phyloP scores from a whole-genome alignment of 768 basidiomycete genomes.

The Termitomyces sp. region DNA sequence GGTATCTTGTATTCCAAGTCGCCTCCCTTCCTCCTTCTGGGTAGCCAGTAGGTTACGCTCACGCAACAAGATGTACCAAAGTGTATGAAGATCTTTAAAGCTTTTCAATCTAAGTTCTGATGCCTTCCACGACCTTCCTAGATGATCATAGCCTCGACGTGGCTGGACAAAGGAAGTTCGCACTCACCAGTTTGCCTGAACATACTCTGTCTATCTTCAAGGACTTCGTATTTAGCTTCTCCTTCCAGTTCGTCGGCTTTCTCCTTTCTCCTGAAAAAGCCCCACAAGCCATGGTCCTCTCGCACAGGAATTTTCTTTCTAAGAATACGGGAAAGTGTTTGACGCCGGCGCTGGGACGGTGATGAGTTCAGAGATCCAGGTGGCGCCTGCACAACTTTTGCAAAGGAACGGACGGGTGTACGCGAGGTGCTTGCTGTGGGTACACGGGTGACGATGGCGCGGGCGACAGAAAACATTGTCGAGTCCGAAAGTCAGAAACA shows the following conservation, averaged over 20 bases:
- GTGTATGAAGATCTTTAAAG: conserved; percentile 87
- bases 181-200: conserved; percentile 17
- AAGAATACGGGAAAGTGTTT: conserved; percentile 2
- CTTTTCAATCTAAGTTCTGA: conserved; percentile 85
- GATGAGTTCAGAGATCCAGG: conserved; percentile 1
- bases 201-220: conserved; percentile 28
- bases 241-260: conserved; percentile 33
- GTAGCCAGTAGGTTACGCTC: conserved; percentile 91
- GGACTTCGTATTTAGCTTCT: conserved; percentile 45
- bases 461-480: conserved; percentile 12
- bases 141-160: not conserved
- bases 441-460: conserved; percentile 5
- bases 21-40: conserved; percentile 72
- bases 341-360: conserved; percentile 4
- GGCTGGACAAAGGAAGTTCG: not conserved
- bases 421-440: conserved; percentile 1
- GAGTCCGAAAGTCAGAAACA: not conserved
- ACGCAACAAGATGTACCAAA: conserved; percentile 89
- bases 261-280: conserved; percentile 63
- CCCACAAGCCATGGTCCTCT: conserved; percentile 71
- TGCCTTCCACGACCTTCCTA: conserved; percentile 86
- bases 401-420: conserved; percentile 19
- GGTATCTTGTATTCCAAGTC: conserved; percentile 42
- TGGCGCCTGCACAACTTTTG: conserved; percentile 16
- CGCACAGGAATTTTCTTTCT: conserved; percentile 28